Base-by-base conservation (phyloP, 352 stramenopile genomes). In the Globisporangium sylvaticum region DNA sequence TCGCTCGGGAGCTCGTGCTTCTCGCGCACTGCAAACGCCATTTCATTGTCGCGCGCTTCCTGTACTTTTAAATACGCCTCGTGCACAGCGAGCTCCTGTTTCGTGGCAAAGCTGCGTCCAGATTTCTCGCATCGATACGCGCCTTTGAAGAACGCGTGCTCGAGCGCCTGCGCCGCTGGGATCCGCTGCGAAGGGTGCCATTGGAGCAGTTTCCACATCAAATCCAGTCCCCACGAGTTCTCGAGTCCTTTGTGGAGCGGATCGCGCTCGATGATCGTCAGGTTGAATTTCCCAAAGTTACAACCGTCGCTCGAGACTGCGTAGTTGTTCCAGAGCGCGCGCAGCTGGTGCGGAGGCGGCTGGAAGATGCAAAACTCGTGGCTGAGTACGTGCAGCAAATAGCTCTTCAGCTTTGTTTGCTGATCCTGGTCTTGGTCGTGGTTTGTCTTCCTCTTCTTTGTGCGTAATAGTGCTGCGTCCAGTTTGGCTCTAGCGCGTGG, bases 191-290 rank as follows among this genome's bases (percentile, higher is more conserved):
- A 75, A 14, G 96, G 95, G 78, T 98, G 80, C 89, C 90, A 98
- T 32, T 96, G 89, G 25, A 99, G 81, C 44, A 99, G 72, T 37
- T 90, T 84, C 87, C 90, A 98, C 65, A 99, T 91, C 25, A 99
- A 76, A 79, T 99, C 89, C 24, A 98, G 75, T 1, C 84, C 84
- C 71, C 74, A 95, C 0, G 64, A 59, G 56, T 92, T 79, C 69
- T 91, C 79, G 55, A 98, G 92, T 4, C 96, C 96, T 2, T 89
- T 85, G 42, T 88, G 91, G 12, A 98, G 80, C 42, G 91, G 92
- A 75, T 99, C 96, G 15, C 96, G 78, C 32, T 85, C 79, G 22
- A 94, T 73, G 15, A 98, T 79, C n/a, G 92, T 97, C 67, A 81
- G 80, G 48, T 98, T 95, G 74, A 98, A 98, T 57, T 91, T 85